Percentiles rank a stretch among this genome's conserved stretches.
phyloP scores from a whole-genome alignment of 495 filamentous ascomycete species.

The Xylaria grammica region DNA sequence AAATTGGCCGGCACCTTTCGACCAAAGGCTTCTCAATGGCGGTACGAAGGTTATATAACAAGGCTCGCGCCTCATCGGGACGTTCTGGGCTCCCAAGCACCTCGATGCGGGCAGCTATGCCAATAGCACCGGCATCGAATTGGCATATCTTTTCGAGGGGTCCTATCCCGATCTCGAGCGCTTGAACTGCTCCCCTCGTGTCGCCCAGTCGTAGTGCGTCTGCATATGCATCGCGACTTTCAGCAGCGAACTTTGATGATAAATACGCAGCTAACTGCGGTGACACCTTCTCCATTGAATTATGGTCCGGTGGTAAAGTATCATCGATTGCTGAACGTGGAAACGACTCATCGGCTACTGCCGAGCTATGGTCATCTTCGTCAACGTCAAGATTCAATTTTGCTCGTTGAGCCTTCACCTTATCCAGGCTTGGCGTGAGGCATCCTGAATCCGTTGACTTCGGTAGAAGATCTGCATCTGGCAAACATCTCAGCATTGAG shows the following conservation, averaged over 20 bases:
- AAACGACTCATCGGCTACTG: conserved; percentile 9
- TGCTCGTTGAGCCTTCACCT: conserved; percentile 5
- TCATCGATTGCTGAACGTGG: conserved; percentile 15
- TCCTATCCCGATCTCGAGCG: conserved; percentile 1
- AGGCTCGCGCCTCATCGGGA: conserved; percentile 4
- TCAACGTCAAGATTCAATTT: not conserved
- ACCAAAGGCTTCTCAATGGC: not conserved
- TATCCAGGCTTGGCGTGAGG: conserved; percentile 14
- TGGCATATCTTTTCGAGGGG: conserved; percentile 1
- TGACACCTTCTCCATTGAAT: not conserved
- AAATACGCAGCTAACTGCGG: conserved; percentile 12
- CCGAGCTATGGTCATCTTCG: conserved; percentile 13
- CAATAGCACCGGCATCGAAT: not conserved
- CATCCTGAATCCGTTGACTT: conserved; percentile 7
- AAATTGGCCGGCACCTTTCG: not conserved
- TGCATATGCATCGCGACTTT: conserved; percentile 13
- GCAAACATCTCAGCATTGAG: conserved; percentile 17
- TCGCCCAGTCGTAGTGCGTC: conserved; percentile 10
- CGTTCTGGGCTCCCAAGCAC: conserved; percentile 10
- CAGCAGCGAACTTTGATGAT: conserved; percentile 8
- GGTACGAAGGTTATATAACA: conserved; percentile 1
- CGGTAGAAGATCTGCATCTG: conserved; percentile 8
- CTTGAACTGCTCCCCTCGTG: not conserved
- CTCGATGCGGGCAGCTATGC: conserved; percentile 11
- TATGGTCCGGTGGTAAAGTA: not conserved